Percentiles rank a stretch among this genome's conserved stretches.
These are phyloP conservation scores for Clonostachys rhizophaga DNA, from an alignment of 2,329 filamentous ascomycete genomes.

Conservation along the genomic window DNA sequence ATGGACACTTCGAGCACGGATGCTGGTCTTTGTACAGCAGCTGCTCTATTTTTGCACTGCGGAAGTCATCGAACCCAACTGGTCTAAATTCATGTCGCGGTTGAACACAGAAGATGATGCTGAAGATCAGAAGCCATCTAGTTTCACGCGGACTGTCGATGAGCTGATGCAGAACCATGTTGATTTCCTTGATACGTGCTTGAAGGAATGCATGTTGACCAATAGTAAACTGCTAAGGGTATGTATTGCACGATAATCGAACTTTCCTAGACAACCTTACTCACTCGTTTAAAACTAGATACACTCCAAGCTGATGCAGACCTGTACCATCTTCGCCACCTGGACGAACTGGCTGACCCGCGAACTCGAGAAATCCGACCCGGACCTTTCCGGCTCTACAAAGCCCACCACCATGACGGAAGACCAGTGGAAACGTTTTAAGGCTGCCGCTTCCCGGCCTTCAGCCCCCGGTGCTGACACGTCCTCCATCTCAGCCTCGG, in stretches of 20 bases:
- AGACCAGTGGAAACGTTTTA: constrained; percentile 57
- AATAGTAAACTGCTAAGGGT: constrained; percentile 92
- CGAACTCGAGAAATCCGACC: constrained; percentile 78
- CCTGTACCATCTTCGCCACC: constrained; percentile 88
- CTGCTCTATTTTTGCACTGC: constrained; percentile 94
- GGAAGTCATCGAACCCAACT: constrained; percentile 97
- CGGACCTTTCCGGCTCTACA: constrained; percentile 62
- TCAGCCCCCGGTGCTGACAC: constrained; percentile 22
- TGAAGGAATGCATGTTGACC: constrained; percentile 98
- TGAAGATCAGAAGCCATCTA: constrained; percentile 16
- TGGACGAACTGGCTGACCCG: constrained; percentile 85
- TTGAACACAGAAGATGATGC: constrained; percentile 58
- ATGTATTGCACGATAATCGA: constrained; percentile 18
- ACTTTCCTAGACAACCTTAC: neutral
- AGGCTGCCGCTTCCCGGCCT: constrained; percentile 34
- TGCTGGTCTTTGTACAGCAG: constrained; percentile 97
- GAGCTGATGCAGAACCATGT: constrained; percentile 99
- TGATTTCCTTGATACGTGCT: constrained; percentile 93
- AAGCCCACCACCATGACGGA: constrained; percentile 56
- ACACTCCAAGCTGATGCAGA: constrained; percentile 94
- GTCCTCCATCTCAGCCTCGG: constrained; percentile 29
- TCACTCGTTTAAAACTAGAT: constrained; percentile 53
- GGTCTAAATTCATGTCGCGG: constrained; percentile 88
- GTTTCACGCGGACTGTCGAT: constrained; percentile 71
- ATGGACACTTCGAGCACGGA: constrained; percentile 86